These are phyloP conservation scores for Coemansia sp. DNA, from an alignment of 192 early-diverging fungal species.

Conservation along the genomic window DNA sequence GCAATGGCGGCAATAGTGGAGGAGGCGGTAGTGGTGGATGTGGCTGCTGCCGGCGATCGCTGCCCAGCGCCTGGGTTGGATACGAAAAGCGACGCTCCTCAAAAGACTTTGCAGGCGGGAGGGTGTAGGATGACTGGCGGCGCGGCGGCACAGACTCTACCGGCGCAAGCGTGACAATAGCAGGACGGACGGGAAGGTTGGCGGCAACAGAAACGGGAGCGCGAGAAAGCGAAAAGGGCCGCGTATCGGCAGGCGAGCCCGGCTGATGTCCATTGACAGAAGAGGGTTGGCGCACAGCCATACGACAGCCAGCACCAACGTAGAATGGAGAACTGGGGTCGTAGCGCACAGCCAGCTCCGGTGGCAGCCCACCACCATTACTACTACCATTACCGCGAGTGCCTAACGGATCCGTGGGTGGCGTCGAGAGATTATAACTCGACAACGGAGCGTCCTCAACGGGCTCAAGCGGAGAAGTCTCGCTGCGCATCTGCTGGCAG, in stretches of 20 bases:
- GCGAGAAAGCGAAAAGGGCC: conserved; percentile 41
- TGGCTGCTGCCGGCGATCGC: conserved; percentile 22
- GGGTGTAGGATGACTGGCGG: conserved; percentile 47
- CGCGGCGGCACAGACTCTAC: conserved; percentile 33
- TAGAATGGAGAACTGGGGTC: not conserved
- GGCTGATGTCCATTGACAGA: not conserved
- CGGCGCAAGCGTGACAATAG: not conserved
- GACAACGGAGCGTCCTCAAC: conserved; percentile 15
- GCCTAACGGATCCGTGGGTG: conserved; percentile 18
- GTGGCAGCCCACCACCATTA: not conserved
- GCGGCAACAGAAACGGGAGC: conserved; percentile 43
- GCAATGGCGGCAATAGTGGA: not conserved
- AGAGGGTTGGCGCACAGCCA: not conserved
- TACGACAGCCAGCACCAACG: not conserved
- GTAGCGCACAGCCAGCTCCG: conserved; percentile 1
- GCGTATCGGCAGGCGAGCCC: conserved; percentile 11
- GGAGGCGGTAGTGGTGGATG: too few relatives aligned
- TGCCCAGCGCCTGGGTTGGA: conserved; percentile 32
- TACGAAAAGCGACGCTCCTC: conserved; percentile 49
- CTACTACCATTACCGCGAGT: too few relatives aligned
- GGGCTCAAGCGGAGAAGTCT: conserved; percentile 4
- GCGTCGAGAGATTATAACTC: conserved; percentile 38
- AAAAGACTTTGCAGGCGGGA: conserved; percentile 44
- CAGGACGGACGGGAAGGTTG: conserved; percentile 13
- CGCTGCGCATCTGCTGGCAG: conserved; percentile 42